These are phyloP conservation scores for Amanita thiersii DNA, from an alignment of 768 basidiomycete genomes.

Conservation along the genomic window DNA sequence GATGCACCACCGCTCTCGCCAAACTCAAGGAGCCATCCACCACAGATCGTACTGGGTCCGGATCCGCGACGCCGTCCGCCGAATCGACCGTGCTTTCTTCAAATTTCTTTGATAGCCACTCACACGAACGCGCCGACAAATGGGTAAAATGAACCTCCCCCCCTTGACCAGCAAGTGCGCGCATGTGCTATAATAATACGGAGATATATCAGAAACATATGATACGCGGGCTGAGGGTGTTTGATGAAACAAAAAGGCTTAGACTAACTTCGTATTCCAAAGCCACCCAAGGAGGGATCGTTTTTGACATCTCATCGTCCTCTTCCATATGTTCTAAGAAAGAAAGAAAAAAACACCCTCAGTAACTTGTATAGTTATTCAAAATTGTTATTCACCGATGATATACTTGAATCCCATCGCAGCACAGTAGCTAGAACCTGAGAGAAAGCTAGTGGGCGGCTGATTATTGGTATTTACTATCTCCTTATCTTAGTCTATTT, in stretches of 20 bases:
- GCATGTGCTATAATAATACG: slow-evolving; percentile 62
- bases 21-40: slow-evolving; percentile 11
- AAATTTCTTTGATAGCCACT: slow-evolving; percentile 32
- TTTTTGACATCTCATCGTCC: slow-evolving; percentile 65
- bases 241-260: neutral
- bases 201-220: neutral
- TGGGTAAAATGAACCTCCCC: slow-evolving; percentile 78
- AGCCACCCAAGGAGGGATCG: slow-evolving; percentile 85
- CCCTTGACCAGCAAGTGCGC: slow-evolving; percentile 56
- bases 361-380: too few species aligned
- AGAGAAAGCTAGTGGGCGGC: too few species aligned
- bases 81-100: slow-evolving; percentile 10
- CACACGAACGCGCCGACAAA: slow-evolving; percentile 64
- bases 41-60: too few species aligned
- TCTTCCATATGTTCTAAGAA: slow-evolving; percentile 90
- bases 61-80: slow-evolving; percentile 38
- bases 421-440: too few species aligned
- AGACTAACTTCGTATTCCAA: slow-evolving; percentile 76
- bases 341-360: neutral
- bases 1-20: slow-evolving; percentile 38
- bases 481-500: too few species aligned
- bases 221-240: slow-evolving; percentile 1
- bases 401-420: slow-evolving; percentile 9
- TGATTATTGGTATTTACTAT: too few species aligned
- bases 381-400: slow-evolving; percentile 2